Evolutionary conservation across 2,329 filamentous ascomycete species (phyloP), one percentile per base, ranked within the genome.

Genomic region (Aureobasidium vineae): DNA sequence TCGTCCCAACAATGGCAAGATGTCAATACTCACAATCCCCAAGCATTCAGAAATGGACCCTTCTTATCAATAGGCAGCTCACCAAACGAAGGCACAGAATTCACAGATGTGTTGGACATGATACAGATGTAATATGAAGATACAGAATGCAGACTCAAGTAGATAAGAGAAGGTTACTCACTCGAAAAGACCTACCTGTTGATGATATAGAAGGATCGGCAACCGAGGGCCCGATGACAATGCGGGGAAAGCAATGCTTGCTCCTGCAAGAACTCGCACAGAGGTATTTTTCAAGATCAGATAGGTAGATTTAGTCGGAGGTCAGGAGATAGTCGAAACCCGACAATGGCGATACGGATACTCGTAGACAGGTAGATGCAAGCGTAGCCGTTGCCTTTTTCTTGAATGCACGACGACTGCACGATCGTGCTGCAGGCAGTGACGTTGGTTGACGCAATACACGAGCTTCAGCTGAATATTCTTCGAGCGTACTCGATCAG

Each of bases 1-100:
- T 16, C 26, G 11, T 31, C 19, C 4, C 19, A 23, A 4, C 7
- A 31, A 11, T 28, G 45, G 5, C n/a, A 43, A 41, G n/a, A 59
- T 28, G 7, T n/a, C 28, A 28, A n/a, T 21, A 31, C 26, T 70
- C 70, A 75, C 73, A 75, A 66, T 59, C 76, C 76, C 76, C 77
- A 78, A 8, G 77, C 77, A 56, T 78, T 79, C 61, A 76, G 73
- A 38, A 76, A 77, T n/a, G 83, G 83, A 60, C 83, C 80, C 19
- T 72, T 76, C 68, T 80, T 76, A 61, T 80, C 75, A 28, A 84
- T 70, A 0, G 83, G 83, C 0, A 85, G 78, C 33, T 77, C 77
- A 16, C 80, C 78, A 72, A 83, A 84, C 33, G 75, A 72, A 19
- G 82, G 82, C 47, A 84, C 78, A 31, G 47, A 23, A 19, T 43